Evolutionary conservation across 2,329 filamentous ascomycete species (phyloP).

Genomic region (Aaosphaeria pasadenensis): DNA sequence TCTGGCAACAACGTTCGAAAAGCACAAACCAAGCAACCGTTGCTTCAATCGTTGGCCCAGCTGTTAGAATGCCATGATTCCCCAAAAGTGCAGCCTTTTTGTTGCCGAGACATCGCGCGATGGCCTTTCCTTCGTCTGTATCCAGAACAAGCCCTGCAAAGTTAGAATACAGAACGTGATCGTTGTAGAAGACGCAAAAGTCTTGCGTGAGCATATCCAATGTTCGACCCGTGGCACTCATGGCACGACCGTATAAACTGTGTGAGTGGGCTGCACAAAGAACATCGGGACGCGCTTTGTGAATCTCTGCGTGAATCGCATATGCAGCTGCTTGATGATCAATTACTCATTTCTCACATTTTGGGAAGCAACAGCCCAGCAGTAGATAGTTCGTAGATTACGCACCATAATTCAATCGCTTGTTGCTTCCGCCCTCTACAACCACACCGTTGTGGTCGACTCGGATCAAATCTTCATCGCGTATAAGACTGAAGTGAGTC

Average conservation of each 20-base stretch:
- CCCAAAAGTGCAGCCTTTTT: slow-evolving; percentile 46
- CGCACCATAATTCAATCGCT: slow-evolving; percentile 45
- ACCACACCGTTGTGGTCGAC: slow-evolving; percentile 58
- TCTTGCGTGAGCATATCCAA: slow-evolving; percentile 56
- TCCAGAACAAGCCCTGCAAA: slow-evolving; percentile 49
- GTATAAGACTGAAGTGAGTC: slow-evolving; percentile 44
- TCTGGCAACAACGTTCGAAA: slow-evolving; percentile 47
- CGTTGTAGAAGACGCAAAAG: slow-evolving; percentile 46
- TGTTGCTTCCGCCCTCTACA: slow-evolving; percentile 54
- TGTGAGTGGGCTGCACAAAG: slow-evolving; percentile 54
- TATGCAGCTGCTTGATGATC: slow-evolving; percentile 47
- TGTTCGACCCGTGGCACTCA: slow-evolving; percentile 55
- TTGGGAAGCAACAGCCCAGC: not conserved
- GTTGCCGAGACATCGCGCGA: slow-evolving; percentile 41
- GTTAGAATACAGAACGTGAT: slow-evolving; percentile 44
- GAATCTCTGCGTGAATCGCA: slow-evolving; percentile 54
- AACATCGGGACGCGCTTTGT: slow-evolving; percentile 50
- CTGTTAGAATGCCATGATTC: slow-evolving; percentile 48
- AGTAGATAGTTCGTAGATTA: not conserved
- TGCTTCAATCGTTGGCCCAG: slow-evolving; percentile 44
- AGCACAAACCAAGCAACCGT: slow-evolving; percentile 47
- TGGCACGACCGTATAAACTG: slow-evolving; percentile 53
- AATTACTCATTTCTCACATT: slow-evolving; percentile 34
- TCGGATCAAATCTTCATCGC: slow-evolving; percentile 59
- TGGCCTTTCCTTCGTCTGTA: slow-evolving; percentile 45